Evolutionary conservation across 495 filamentous ascomycete species (phyloP), one percentile per base, ranked within the genome.

Genomic region (Hypoxylon rickii): DNA sequence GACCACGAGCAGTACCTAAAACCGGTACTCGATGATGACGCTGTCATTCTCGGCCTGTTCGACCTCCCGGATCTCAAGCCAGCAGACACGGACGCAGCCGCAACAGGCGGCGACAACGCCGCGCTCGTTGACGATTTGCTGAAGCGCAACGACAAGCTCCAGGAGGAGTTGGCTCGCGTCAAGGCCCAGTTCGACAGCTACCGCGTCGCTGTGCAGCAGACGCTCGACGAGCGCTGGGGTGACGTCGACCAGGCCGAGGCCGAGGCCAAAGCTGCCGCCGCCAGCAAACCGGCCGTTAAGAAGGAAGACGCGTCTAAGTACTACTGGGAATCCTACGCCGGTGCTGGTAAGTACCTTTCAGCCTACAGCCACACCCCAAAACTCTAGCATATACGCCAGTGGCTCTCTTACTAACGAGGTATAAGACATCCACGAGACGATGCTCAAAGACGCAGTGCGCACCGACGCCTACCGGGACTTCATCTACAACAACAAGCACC

Each of bases 401-500:
- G 2, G 41, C 15, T 20, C 10, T 17, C 20, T 11, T 34, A 13
- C 18, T 13, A 6, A 20, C 18, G 21, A 12, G 38, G 6, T 3
- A 7, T 3, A 7, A 89, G 89, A 87, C 29, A 96, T 96, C 61
- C 92, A 96, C 72, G 88, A 95, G 64, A 89, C 84, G 10, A 96
- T 96, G 92, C 81, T 96, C 57, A 92, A 95, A 81, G 94, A 99
- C 73, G 86, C 92, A 70, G 89, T 99, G 42, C 89, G 94, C 54
- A 99, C 94, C 50, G 85, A 89, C 66, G 91, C 91, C 11, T 99
- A 99, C 79, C 89, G 92, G 51, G 92, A 97, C 73, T 88, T 96
- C 44, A 99, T 99, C 74, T 97, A 97, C 80, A 86, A 91, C 69
- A 96, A 99, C 76, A 87, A 87, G 72, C 85, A 96, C 72, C 83